Evolutionary conservation across 441 rosid species (phyloP).

Genomic region (Gossypium schwendimanii): DNA sequence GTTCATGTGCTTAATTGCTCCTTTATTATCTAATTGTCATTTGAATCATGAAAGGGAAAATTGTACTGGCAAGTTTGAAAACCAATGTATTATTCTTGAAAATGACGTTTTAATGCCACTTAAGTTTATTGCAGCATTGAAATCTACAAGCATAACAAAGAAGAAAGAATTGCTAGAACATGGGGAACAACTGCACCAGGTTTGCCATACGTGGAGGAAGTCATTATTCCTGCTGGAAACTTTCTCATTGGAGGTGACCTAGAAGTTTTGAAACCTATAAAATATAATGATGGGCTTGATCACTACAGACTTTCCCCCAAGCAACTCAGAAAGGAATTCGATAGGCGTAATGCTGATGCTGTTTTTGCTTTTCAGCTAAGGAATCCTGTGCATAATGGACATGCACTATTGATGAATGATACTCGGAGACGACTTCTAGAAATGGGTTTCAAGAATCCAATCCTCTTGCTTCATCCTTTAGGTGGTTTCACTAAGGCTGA

Average conservation of each 20-base stretch:
- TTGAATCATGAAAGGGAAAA: neutral
- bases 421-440: slow-evolving; percentile 66
- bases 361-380: slow-evolving; percentile 87
- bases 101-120: neutral
- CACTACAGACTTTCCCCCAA: slow-evolving; percentile 82
- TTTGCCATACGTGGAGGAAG: slow-evolving; percentile 80
- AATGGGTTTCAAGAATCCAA: slow-evolving; percentile 84
- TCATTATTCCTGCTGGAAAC: slow-evolving; percentile 60
- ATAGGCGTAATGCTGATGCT: slow-evolving; percentile 79
- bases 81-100: neutral
- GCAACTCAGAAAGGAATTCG: slow-evolving; percentile 74
- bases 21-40: neutral
- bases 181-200: slow-evolving; percentile 91
- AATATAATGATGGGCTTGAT: slow-evolving; percentile 89
- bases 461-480: slow-evolving; percentile 81
- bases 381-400: slow-evolving; percentile 93
- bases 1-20: neutral
- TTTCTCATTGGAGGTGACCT: slow-evolving; percentile 92
- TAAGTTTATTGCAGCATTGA: slow-evolving; percentile 47
- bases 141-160: slow-evolving; percentile 83
- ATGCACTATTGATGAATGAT: slow-evolving; percentile 86
- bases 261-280: slow-evolving; percentile 62
- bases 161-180: slow-evolving; percentile 81
- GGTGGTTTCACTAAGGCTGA: slow-evolving; percentile 93
- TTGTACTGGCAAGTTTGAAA: neutral